Percentiles rank a stretch among this genome's conserved stretches.
Evolutionary conservation across 1,284 basidiomycete genomes (phyloP).

Genomic region (Moniliella sp.): DNA sequence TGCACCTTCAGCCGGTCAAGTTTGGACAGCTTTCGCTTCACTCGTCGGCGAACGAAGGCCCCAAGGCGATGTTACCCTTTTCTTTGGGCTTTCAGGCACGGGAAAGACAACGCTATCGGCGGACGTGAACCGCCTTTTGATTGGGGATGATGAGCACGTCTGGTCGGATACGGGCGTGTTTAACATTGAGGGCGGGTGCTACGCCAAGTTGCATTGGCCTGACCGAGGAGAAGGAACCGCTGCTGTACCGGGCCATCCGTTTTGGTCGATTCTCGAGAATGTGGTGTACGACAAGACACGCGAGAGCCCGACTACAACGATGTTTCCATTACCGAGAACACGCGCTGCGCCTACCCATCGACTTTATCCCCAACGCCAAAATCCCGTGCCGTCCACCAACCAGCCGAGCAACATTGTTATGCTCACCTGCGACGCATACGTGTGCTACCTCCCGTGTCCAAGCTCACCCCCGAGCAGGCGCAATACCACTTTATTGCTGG

Average conservation of each 20-base stretch:
- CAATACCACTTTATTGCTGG: slow-evolving; percentile 47
- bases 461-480: slow-evolving; percentile 76
- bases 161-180: slow-evolving; percentile 54
- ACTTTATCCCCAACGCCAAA: slow-evolving; percentile 75
- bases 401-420: slow-evolving; percentile 68
- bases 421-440: slow-evolving; percentile 93
- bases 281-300: slow-evolving; percentile 79
- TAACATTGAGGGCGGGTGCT: slow-evolving; percentile 99
- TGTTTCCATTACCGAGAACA: slow-evolving; percentile 90
- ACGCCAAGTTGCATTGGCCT: slow-evolving; percentile 97
- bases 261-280: slow-evolving; percentile 96
- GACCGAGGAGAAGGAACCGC: slow-evolving; percentile 81
- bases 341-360: slow-evolving; percentile 53
- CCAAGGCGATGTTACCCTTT: slow-evolving; percentile 82
- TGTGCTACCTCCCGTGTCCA: slow-evolving; percentile 84
- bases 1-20: slow-evolving; percentile 98
- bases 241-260: slow-evolving; percentile 83
- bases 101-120: slow-evolving; percentile 53
- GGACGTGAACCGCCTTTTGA: slow-evolving; percentile 23
- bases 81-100: slow-evolving; percentile 95
- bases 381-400: slow-evolving; percentile 37
- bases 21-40: slow-evolving; percentile 93
- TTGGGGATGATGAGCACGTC: slow-evolving; percentile 33
- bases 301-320: slow-evolving; percentile 89
- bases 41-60: slow-evolving; percentile 94